Conservation (phyloP, 345 rosid genomes). For the Diplotaxis tenuifolia region DNA sequence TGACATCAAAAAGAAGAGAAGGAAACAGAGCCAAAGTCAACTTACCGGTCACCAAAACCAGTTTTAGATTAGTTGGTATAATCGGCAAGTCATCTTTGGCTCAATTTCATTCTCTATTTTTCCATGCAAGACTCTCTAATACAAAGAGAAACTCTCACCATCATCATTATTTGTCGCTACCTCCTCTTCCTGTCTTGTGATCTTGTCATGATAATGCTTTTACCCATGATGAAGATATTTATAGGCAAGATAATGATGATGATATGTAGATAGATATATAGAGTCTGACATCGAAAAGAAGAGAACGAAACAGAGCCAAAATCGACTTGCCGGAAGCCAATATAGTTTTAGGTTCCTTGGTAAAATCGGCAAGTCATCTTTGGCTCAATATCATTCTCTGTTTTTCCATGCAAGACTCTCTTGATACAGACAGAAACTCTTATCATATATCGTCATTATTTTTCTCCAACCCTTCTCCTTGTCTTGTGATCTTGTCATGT, state of each 20-base stretch:
- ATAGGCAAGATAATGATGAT: not conserved
- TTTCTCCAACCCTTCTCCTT: not conserved
- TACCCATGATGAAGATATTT: not conserved
- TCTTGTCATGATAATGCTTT: not conserved
- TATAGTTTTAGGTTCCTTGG: too few relatives aligned
- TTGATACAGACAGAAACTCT: not conserved
- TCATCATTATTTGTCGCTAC: not conserved
- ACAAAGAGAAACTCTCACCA: not conserved
- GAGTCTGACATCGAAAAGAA: too few relatives aligned
- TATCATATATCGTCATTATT: not conserved
- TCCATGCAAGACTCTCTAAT: too few relatives aligned
- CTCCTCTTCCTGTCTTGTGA: not conserved
- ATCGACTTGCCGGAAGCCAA: too few relatives aligned
- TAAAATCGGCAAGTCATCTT: too few relatives aligned
- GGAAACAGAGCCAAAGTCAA: too few relatives aligned
- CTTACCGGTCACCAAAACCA: too few relatives aligned
- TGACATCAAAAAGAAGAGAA: too few relatives aligned
- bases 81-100: too few relatives aligned
- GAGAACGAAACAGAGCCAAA: conserved; percentile 36
- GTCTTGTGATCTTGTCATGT: conserved; percentile 8
- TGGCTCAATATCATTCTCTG: too few relatives aligned
- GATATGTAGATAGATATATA: not conserved
- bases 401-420: too few relatives aligned
- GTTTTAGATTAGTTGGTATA: not conserved
- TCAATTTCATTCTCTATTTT: too few relatives aligned